Conservation (phyloP, 352 stramenopile species). For the Phytophthora citrophthora region DNA sequence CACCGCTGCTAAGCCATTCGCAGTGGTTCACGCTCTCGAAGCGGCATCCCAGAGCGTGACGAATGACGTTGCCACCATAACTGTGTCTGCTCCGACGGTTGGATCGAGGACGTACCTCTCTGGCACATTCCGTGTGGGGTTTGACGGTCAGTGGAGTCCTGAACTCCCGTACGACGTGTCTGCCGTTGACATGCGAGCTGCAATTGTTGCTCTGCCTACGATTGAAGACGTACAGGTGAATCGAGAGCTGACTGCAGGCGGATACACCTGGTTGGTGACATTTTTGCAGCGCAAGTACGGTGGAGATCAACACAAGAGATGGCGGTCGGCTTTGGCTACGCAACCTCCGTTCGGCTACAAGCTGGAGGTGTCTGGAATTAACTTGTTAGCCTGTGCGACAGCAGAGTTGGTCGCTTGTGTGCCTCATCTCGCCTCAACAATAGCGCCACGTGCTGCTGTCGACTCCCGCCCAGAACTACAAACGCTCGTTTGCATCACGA, state of each 20-base stretch:
- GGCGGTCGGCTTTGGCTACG: conserved; percentile 49
- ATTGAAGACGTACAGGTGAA: conserved; percentile 63
- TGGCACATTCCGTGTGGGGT: conserved; percentile 91
- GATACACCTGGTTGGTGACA: conserved; percentile 83
- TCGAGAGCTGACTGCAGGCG: conserved; percentile 63
- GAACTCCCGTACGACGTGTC: conserved; percentile 90
- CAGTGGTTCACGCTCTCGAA: conserved; percentile 58
- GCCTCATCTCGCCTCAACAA: conserved; percentile 46
- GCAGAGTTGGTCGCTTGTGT: conserved; percentile 48
- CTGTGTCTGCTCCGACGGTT: conserved; percentile 62
- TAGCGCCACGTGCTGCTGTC: conserved; percentile 52
- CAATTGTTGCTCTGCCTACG: conserved; percentile 56
- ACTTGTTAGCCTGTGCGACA: conserved; percentile 67
- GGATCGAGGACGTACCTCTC: conserved; percentile 54
- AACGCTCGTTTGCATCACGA: conserved; percentile 51
- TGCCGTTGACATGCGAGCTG: conserved; percentile 77
- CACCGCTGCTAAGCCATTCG: conserved; percentile 51
- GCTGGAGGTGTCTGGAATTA: conserved; percentile 50
- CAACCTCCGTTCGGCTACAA: conserved; percentile 51
- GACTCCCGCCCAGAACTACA: conserved; percentile 65
- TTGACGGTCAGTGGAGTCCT: conserved; percentile 85
- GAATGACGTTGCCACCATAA: conserved; percentile 72
- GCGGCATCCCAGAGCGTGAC: conserved; percentile 37
- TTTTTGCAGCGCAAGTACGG: conserved; percentile 61
- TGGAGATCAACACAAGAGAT: conserved; percentile 65